Percentiles rank a stretch among this genome's conserved stretches.
These are phyloP conservation scores for Sutorius australiensis DNA, from an alignment of 768 basidiomycete genomes.

Conservation along the genomic window DNA sequence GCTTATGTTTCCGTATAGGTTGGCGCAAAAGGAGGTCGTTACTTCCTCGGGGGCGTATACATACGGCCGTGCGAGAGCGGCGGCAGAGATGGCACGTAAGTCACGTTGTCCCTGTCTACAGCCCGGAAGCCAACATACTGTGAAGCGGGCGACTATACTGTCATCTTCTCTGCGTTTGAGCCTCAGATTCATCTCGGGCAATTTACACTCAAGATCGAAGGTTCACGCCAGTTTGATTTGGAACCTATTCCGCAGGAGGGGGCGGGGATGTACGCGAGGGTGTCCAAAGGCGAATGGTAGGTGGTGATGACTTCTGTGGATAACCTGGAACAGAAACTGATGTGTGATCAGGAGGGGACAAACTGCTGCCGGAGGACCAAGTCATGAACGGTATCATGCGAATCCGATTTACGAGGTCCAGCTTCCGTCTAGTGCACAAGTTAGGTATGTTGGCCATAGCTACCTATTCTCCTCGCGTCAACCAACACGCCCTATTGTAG, in stretches of 20 bases:
- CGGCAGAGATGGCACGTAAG: slow-evolving; percentile 53
- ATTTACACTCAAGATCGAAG: slow-evolving; percentile 63
- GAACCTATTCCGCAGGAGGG: slow-evolving; percentile 76
- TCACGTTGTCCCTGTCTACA: background rate
- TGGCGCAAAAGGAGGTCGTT: slow-evolving; percentile 64
- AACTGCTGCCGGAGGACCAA: slow-evolving; percentile 68
- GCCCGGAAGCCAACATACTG: background rate
- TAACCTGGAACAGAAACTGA: background rate
- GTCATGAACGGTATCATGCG: slow-evolving; percentile 54
- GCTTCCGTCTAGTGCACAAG: slow-evolving; percentile 46
- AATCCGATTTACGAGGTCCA: slow-evolving; percentile 71
- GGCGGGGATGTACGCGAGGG: slow-evolving; percentile 82
- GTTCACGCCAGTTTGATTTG: slow-evolving; percentile 59
- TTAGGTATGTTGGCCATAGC: slow-evolving; percentile 45
- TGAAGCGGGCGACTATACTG: slow-evolving; percentile 65
- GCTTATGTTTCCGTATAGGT: slow-evolving; percentile 28
- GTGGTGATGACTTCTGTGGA: slow-evolving; percentile 14
- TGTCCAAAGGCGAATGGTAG: slow-evolving; percentile 71
- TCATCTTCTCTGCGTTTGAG: slow-evolving; percentile 85
- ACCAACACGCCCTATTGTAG: slow-evolving; percentile 34
- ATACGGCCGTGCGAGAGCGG: slow-evolving; percentile 64
- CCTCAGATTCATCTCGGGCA: slow-evolving; percentile 57
- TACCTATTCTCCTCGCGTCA: background rate
- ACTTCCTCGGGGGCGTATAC: slow-evolving; percentile 78
- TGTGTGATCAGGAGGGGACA: slow-evolving; percentile 43